Conservation (phyloP, 495 filamentous ascomycete genomes). For the Penicillium fimorum region DNA sequence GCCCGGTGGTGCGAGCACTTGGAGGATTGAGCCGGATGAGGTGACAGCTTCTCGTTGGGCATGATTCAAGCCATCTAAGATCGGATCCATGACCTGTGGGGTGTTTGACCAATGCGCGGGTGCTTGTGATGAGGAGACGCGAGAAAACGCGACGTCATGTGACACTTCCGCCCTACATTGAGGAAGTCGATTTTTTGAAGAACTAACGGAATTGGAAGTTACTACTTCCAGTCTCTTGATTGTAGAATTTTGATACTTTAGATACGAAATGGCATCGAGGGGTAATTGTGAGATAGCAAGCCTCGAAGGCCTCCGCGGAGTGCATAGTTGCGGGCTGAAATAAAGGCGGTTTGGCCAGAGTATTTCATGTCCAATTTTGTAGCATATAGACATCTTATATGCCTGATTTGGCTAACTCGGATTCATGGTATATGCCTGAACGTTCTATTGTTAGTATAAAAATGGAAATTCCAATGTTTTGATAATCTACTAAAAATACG, state of each 20-base stretch:
- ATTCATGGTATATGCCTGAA: not conserved
- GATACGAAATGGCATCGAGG: not conserved
- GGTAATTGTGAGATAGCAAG: not conserved
- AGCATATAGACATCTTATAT: not conserved
- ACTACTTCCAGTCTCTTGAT: not conserved
- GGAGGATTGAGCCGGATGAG: conserved; percentile 72
- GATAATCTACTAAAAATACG: too few species aligned
- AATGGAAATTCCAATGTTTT: too few species aligned
- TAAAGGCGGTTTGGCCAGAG: not conserved
- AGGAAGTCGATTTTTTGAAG: not conserved
- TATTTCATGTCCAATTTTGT: not conserved
- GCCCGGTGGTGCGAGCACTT: conserved; percentile 85
- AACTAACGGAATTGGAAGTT: not conserved
- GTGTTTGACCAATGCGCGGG: not conserved
- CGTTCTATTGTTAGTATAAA: too few species aligned
- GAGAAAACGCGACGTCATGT: conserved; percentile 34
- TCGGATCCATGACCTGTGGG: conserved; percentile 41
- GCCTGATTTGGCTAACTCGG: not conserved
- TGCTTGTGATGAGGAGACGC: conserved; percentile 16
- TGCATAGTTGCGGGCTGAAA: not conserved
- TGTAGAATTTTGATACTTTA: not conserved
- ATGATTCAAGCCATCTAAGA: conserved; percentile 76
- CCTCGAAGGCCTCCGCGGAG: not conserved
- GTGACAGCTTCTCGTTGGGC: conserved; percentile 85
- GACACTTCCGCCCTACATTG: conserved; percentile 14